Percentiles rank a stretch among this genome's conserved stretches.
Evolutionary conservation across 1,284 basidiomycete genomes (phyloP).

Genomic region (Ceratorhiza oryzae-sativae): DNA sequence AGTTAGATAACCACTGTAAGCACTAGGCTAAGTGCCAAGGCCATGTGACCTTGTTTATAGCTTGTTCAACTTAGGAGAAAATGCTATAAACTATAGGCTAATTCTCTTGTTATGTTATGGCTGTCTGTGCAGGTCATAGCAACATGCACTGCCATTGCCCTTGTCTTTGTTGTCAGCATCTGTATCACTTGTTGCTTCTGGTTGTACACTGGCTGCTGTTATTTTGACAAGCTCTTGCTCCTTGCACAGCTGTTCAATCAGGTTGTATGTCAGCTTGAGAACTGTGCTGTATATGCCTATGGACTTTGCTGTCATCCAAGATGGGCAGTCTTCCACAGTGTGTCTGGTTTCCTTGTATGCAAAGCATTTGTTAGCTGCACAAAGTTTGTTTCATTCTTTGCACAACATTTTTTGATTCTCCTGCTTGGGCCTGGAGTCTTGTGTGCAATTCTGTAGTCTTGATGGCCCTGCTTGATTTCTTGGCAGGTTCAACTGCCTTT

Average conservation of each 20-base stretch:
- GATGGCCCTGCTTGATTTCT: background rate
- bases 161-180: background rate
- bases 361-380: constrained; percentile 38
- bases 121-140: too few species aligned
- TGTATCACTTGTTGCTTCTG: background rate
- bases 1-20: too few species aligned
- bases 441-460: background rate
- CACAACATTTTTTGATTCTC: background rate
- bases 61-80: too few species aligned
- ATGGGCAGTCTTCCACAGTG: constrained; percentile 35
- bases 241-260: background rate
- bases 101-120: too few species aligned
- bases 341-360: constrained; percentile 32
- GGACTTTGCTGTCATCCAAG: background rate
- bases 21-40: too few species aligned
- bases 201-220: constrained; percentile 1
- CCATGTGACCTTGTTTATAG: too few species aligned
- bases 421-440: background rate
- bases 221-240: background rate
- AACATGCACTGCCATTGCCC: too few species aligned
- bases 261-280: background rate
- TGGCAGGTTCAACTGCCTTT: too few species aligned
- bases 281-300: background rate
- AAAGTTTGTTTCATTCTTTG: constrained; percentile 15
- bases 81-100: too few species aligned